Conservation (phyloP, 2,329 filamentous ascomycete genomes). For the Blastomyces gilchristii region DNA sequence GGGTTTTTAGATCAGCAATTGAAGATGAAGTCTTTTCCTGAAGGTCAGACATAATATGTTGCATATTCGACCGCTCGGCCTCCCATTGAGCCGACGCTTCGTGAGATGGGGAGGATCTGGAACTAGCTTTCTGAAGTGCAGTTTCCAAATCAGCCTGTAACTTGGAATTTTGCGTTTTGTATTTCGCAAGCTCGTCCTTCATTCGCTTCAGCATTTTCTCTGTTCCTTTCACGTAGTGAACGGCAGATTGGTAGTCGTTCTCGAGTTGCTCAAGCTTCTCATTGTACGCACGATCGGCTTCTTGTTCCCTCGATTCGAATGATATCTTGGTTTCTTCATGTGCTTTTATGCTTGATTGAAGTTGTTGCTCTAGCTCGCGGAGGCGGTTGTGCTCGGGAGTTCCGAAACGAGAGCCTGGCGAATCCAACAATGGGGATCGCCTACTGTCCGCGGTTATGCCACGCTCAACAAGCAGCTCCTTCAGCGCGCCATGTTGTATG, state of each 20-base stretch:
- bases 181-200: conserved; percentile 90
- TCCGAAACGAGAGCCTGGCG: conserved; percentile 62
- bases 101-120: conserved; percentile 27
- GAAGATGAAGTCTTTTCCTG: conserved; percentile 59
- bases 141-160: conserved; percentile 72
- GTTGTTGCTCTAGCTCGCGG: conserved; percentile 77
- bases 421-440: conserved; percentile 61
- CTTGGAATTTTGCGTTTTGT: conserved; percentile 75
- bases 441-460: conserved; percentile 65
- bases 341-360: conserved; percentile 63
- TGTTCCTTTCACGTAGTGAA: conserved; percentile 95
- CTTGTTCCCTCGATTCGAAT: conserved; percentile 69
- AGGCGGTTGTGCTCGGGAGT: conserved; percentile 70
- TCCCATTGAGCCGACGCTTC: conserved; percentile 58
- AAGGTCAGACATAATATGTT: conserved; percentile 57
- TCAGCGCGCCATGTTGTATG: conserved; percentile 85
- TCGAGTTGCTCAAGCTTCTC: conserved; percentile 90
- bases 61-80: conserved; percentile 56
- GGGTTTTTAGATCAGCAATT: conserved; percentile 57
- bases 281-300: conserved; percentile 79
- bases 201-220: conserved; percentile 99
- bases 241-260: conserved; percentile 93
- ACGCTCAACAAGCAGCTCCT: conserved; percentile 82
- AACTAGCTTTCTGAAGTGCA: conserved; percentile 46
- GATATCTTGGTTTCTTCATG: conserved; percentile 76